Conservation (phyloP, 2,329 filamentous ascomycete genomes). For the Aspergillus phoenicis region DNA sequence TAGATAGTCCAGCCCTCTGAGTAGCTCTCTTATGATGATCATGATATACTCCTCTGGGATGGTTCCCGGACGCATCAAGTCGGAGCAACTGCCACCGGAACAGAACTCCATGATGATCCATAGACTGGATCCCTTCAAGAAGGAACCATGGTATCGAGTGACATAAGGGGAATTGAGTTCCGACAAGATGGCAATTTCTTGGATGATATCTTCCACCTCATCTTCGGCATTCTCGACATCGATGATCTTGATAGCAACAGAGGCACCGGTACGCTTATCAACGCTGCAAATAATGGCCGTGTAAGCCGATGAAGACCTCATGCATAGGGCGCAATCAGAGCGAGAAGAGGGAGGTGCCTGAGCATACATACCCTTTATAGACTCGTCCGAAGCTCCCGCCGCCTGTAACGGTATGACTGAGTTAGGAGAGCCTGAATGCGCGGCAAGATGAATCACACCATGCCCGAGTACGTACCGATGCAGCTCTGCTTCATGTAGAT, state of each 20-base stretch:
- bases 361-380: slow-evolving; percentile 78
- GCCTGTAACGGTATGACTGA: slow-evolving; percentile 55
- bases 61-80: slow-evolving; percentile 89
- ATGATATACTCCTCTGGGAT: slow-evolving; percentile 96
- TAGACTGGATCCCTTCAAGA: slow-evolving; percentile 90
- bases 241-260: slow-evolving; percentile 97
- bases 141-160: slow-evolving; percentile 97
- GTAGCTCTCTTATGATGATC: slow-evolving; percentile 87
- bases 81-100: slow-evolving; percentile 92
- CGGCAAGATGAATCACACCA: neutral
- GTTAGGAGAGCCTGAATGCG: slow-evolving; percentile 16
- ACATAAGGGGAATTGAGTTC: slow-evolving; percentile 95
- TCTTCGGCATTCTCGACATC: slow-evolving; percentile 99
- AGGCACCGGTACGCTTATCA: slow-evolving; percentile 87
- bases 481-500: slow-evolving; percentile 92
- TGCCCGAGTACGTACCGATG: slow-evolving; percentile 64
- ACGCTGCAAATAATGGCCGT: slow-evolving; percentile 58
- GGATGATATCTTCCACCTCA: slow-evolving; percentile 98
- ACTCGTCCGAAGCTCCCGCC: slow-evolving; percentile 98
- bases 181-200: slow-evolving; percentile 96
- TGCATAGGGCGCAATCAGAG: neutral
- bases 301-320: slow-evolving; percentile 7
- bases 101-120: slow-evolving; percentile 99
- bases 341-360: slow-evolving; percentile 1
- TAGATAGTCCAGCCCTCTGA: slow-evolving; percentile 88